Conservation (phyloP, 2,329 filamentous ascomycete species). For the Fusarium transvaalense region DNA sequence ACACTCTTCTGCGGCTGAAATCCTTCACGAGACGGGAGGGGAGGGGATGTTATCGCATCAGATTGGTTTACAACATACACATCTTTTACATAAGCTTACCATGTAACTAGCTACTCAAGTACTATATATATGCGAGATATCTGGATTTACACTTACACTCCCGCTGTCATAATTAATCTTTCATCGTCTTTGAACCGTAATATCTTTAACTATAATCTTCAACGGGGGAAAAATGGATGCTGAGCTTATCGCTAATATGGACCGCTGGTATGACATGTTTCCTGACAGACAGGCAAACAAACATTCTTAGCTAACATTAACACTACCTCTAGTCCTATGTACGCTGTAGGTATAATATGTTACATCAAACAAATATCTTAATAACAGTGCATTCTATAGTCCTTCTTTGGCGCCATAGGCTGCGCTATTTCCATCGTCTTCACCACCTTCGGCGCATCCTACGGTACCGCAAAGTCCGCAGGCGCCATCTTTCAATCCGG, state of each 20-base stretch:
- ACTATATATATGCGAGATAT: background rate
- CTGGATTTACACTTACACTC: background rate
- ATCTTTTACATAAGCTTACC: background rate
- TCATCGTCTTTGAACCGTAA: background rate
- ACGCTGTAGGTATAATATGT: conserved; percentile 55
- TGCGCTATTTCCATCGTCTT: conserved; percentile 63
- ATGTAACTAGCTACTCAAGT: background rate
- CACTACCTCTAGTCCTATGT: conserved; percentile 54
- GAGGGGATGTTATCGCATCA: conserved; percentile 1
- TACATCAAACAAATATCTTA: background rate
- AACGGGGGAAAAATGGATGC: conserved; percentile 48
- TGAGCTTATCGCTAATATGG: conserved; percentile 50
- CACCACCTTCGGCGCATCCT: conserved; percentile 63
- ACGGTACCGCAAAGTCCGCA: conserved; percentile 59
- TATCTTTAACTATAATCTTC: background rate
- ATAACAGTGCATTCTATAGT: conserved; percentile 40
- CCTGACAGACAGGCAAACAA: background rate
- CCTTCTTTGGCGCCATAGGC: conserved; percentile 59
- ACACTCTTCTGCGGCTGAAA: conserved; percentile 4
- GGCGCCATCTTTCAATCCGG: conserved; percentile 60
- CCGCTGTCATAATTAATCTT: background rate
- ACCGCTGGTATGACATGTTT: conserved; percentile 52
- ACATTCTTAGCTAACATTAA: conserved; percentile 11
- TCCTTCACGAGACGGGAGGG: background rate
- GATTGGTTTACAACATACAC: background rate